Evolutionary conservation across 805 yeast species (phyloP).

Genomic region (Saturnispora kantuleensis): DNA sequence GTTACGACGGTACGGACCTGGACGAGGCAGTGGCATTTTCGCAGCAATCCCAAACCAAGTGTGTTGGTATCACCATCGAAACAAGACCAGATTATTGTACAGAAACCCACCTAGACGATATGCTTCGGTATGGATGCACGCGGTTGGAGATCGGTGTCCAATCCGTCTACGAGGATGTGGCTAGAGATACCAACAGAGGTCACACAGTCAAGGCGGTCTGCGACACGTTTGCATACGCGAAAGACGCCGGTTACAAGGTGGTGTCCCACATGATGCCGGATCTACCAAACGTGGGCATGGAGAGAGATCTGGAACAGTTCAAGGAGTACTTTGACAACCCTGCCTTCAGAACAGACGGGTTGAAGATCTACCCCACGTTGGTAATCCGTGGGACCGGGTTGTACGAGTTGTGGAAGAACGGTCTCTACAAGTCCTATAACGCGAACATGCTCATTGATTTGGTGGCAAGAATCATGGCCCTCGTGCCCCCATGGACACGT

Average conservation of each 20-base stretch:
- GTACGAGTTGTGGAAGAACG: conserved; percentile 95
- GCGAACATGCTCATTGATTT: conserved; percentile 90
- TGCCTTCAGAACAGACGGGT: conserved; percentile 92
- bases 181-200: conserved; percentile 95
- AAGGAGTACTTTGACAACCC: conserved; percentile 96
- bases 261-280: conserved; percentile 99
- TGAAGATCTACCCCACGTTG: conserved; percentile 89
- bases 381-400: conserved; percentile 97
- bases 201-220: conserved; percentile 95
- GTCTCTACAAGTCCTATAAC: conserved; percentile 86
- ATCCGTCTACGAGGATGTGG: conserved; percentile 95
- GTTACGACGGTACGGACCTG: conserved; percentile 75
- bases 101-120: conserved; percentile 87
- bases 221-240: conserved; percentile 91
- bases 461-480: conserved; percentile 89
- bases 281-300: conserved; percentile 97
- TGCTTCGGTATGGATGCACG: conserved; percentile 95
- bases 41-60: conserved; percentile 89
- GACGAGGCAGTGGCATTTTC: conserved; percentile 88
- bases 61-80: conserved; percentile 97
- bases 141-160: conserved; percentile 96
- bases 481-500: conserved; percentile 99
- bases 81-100: conserved; percentile 98
- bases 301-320: conserved; percentile 92
- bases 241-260: conserved; percentile 96